A percentile compares a stretch with the other conserved stretches of the same genome.
Evolutionary conservation across 177 flowering plant species (phyloP).

Genomic region (Vitis hybrid): DNA sequence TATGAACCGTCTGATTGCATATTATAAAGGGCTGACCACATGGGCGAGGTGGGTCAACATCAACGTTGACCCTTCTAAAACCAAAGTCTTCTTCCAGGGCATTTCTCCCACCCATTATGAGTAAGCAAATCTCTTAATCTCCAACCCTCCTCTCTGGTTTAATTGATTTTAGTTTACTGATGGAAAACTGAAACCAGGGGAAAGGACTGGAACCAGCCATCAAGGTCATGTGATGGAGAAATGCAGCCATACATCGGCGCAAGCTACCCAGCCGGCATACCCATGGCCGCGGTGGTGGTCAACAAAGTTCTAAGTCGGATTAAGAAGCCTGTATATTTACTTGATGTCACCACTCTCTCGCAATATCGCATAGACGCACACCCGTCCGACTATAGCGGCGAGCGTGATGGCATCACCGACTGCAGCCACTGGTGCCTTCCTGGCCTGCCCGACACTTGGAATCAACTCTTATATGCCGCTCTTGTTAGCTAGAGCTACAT

Average conservation of each 20-base stretch:
- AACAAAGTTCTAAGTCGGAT: constrained; percentile 71
- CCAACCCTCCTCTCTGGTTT: too few relatives aligned
- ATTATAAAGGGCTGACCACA: constrained; percentile 72
- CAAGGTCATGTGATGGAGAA: constrained; percentile 49
- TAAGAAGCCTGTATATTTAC: constrained; percentile 63
- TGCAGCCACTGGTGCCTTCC: constrained; percentile 99
- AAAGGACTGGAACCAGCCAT: constrained; percentile 62
- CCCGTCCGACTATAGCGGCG: constrained; percentile 55
- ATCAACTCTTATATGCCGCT: constrained; percentile 63
- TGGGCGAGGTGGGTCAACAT: constrained; percentile 80
- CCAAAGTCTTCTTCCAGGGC: constrained; percentile 77
- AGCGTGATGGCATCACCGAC: constrained; percentile 41
- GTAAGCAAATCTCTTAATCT: constrained; percentile 37
- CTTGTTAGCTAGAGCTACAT: constrained; percentile 26
- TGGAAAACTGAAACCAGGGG: constrained; percentile 41
- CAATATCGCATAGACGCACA: constrained; percentile 85
- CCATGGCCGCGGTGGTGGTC: constrained; percentile 47
- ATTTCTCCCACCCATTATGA: constrained; percentile 73
- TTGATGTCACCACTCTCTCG: constrained; percentile 74
- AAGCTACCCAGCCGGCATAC: constrained; percentile 60
- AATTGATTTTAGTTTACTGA: background rate
- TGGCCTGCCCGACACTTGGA: constrained; percentile 97
- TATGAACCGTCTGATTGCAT: constrained; percentile 77
- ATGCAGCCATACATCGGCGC: constrained; percentile 45
- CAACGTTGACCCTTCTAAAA: constrained; percentile 57